Conservation (phyloP, 169 alveolate genomes). For the Eimeria falciformis region DNA sequence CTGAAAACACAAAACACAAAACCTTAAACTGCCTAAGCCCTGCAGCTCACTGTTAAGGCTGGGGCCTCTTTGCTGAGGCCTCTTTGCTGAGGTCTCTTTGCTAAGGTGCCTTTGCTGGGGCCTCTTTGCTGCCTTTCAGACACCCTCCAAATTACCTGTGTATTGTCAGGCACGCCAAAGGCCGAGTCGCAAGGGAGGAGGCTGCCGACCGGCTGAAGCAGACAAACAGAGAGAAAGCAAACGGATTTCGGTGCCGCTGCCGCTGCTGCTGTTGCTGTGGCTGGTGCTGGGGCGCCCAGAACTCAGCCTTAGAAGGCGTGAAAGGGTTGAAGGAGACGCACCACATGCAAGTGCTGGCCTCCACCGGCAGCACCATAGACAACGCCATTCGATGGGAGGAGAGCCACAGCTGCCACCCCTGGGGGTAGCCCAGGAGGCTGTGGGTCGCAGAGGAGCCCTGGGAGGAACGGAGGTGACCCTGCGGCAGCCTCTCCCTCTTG, state of each 20-base stretch:
- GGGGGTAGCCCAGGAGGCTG: background rate
- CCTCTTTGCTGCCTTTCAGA: background rate
- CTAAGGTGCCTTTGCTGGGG: background rate
- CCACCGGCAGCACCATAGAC: background rate
- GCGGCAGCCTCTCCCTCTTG: background rate
- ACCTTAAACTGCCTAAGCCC: background rate
- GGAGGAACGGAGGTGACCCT: background rate
- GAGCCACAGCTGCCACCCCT: background rate
- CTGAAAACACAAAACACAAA: conserved; percentile 28
- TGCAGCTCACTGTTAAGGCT: too few species aligned
- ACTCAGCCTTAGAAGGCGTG: background rate
- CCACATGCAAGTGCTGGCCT: background rate
- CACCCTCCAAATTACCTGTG: background rate
- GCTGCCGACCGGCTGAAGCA: background rate
- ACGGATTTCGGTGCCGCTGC: background rate
- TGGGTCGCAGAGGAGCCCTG: background rate
- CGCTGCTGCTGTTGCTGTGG: background rate
- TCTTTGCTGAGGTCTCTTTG: too few species aligned
- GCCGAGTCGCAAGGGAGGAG: background rate
- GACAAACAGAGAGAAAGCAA: background rate
- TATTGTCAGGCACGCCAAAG: background rate
- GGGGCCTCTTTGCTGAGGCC: too few species aligned
- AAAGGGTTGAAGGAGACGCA: background rate
- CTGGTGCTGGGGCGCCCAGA: background rate
- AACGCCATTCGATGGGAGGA: too few species aligned